These are phyloP conservation scores for Penicillium subrubescens DNA, from an alignment of 495 filamentous ascomycete genomes.

Conservation along the genomic window DNA sequence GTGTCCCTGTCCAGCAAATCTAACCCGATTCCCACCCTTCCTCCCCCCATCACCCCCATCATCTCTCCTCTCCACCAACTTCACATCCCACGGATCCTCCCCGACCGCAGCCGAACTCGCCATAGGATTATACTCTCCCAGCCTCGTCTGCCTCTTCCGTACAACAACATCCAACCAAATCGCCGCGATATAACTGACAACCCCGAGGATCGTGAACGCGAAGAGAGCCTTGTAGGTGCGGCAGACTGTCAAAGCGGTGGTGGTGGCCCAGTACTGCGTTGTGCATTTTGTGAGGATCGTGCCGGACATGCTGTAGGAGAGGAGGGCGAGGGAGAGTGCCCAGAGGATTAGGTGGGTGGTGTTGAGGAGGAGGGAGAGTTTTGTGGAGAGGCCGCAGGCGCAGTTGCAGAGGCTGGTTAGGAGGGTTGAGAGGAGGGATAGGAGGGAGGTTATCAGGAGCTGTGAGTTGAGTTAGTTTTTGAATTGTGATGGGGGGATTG, in stretches of 20 bases:
- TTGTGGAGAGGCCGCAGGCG: slow-evolving; percentile 57
- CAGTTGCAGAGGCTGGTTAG: slow-evolving; percentile 59
- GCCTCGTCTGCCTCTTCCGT: slow-evolving; percentile 40
- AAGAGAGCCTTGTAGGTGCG: slow-evolving; percentile 68
- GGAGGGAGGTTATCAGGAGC: slow-evolving; percentile 58
- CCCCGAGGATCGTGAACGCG: slow-evolving; percentile 58
- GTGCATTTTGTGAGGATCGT: slow-evolving; percentile 62
- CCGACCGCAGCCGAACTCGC: slow-evolving; percentile 23
- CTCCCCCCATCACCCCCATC: too few relatives aligned
- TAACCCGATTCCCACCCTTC: slow-evolving; percentile 18
- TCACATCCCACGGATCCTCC: slow-evolving; percentile 35
- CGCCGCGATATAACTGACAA: slow-evolving; percentile 48
- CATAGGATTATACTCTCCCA: slow-evolving; percentile 53
- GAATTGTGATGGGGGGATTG: slow-evolving; percentile 1
- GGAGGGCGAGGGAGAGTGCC: slow-evolving; percentile 56
- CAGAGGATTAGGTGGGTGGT: slow-evolving; percentile 55
- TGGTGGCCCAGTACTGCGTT: slow-evolving; percentile 55
- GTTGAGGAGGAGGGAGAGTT: slow-evolving; percentile 57
- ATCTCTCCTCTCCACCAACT: slow-evolving; percentile 35
- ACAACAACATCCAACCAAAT: slow-evolving; percentile 55
- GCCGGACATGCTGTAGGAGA: slow-evolving; percentile 58
- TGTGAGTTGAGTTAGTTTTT: slow-evolving; percentile 25
- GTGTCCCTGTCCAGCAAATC: slow-evolving; percentile 15
- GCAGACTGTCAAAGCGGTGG: slow-evolving; percentile 62
- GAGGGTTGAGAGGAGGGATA: slow-evolving; percentile 55